A percentile compares a stretch with the other conserved stretches of the same genome.
phyloP scores from a whole-genome alignment of 2,329 filamentous ascomycete genomes.

The Massarina eburnea region DNA sequence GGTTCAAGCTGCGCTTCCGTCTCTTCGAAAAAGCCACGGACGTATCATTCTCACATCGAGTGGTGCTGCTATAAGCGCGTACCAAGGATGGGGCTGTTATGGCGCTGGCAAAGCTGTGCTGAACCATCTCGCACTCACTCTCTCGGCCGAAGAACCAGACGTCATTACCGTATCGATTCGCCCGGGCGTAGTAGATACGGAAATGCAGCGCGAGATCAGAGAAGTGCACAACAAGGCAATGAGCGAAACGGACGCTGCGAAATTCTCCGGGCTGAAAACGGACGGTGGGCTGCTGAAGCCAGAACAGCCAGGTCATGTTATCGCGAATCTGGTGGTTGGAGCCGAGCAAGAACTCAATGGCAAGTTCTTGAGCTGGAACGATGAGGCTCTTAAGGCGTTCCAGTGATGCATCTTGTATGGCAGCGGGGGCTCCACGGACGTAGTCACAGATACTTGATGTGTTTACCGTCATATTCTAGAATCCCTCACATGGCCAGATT shows the following conservation, averaged over 20 bases:
- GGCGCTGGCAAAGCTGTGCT: conserved; percentile 81
- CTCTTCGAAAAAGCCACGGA: conserved; percentile 68
- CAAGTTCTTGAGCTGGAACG: conserved; percentile 62
- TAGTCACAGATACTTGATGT: neutral
- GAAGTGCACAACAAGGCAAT: conserved; percentile 65
- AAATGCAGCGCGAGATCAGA: conserved; percentile 84
- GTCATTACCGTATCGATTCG: conserved; percentile 72
- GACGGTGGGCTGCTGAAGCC: conserved; percentile 74
- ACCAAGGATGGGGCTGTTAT: conserved; percentile 77
- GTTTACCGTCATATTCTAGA: too few relatives aligned
- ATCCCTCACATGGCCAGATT: too few relatives aligned
- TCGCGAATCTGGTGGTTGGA: conserved; percentile 71
- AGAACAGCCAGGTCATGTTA: conserved; percentile 82
- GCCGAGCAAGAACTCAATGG: conserved; percentile 66
- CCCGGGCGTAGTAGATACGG: conserved; percentile 83
- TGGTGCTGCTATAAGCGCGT: conserved; percentile 69
- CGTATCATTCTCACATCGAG: conserved; percentile 78
- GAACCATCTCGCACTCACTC: conserved; percentile 74
- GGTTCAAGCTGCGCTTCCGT: conserved; percentile 70
- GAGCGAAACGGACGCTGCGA: conserved; percentile 59
- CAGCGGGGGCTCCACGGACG: too few relatives aligned
- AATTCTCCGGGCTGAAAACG: conserved; percentile 70
- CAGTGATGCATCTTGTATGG: conserved; percentile 8
- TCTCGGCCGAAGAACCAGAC: conserved; percentile 74
- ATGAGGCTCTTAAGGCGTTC: conserved; percentile 27